Evolutionary conservation across 148 eudicot genomes (phyloP).

Genomic region (Rhododendron henanense): DNA sequence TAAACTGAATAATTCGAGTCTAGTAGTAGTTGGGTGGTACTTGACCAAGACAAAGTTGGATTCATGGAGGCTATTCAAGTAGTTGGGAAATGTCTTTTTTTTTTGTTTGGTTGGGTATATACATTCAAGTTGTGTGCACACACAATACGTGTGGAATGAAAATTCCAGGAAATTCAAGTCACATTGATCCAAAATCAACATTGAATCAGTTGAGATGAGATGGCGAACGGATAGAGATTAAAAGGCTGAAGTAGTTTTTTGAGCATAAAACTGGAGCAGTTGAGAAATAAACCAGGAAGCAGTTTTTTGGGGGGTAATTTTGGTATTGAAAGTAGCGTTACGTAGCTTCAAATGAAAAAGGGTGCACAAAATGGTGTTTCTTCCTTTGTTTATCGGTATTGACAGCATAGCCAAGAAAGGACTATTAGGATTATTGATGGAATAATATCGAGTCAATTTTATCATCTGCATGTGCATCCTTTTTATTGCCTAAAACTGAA

Average conservation of each 20-base stretch:
- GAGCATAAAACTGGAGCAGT: background rate
- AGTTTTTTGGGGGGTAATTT: background rate
- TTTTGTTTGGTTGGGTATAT: background rate
- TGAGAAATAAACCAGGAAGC: background rate
- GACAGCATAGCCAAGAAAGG: background rate
- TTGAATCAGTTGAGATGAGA: background rate
- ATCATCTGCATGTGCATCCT: background rate
- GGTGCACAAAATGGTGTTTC: background rate
- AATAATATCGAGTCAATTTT: background rate
- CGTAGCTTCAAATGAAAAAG: background rate
- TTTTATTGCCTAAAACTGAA: background rate
- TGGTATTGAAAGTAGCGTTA: background rate
- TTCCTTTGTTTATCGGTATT: background rate
- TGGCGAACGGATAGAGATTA: background rate
- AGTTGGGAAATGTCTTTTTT: background rate
- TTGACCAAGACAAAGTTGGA: background rate
- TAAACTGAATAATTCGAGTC: background rate
- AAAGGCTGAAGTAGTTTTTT: background rate
- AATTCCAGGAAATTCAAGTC: background rate
- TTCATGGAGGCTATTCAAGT: background rate
- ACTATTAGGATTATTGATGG: background rate
- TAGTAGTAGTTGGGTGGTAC: background rate
- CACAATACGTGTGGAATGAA: background rate
- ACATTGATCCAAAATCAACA: background rate
- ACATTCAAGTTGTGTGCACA: background rate